Base-by-base conservation (phyloP, 2,329 filamentous ascomycete genomes). In the Penicillium sp. region DNA sequence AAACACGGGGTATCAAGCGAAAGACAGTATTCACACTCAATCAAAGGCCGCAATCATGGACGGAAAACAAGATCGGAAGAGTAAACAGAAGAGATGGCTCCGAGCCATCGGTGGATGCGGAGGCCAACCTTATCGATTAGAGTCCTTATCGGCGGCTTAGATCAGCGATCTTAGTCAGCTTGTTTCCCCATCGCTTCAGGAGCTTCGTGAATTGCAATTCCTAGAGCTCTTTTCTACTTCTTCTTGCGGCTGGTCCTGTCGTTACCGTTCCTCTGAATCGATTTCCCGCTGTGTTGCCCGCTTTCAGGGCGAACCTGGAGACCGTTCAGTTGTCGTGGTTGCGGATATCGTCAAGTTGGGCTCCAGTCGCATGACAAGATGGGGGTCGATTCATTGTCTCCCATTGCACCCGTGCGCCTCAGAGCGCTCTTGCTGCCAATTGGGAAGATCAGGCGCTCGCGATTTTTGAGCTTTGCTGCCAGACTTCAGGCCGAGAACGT, bases 371-470 rank as follows among this genome's bases (percentile, higher is more conserved):
- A 79, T 79, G 77, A 74, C 80, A 87, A 76, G 70, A 95, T 95
- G 91, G 87, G 84, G 77, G 82, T 89, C 76, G 93, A 96, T 79
- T 86, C 89, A 74, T 84, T 96, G 72, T 88, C 92, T 72, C 91
- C 93, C 74, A 85, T 92, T 78, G 89, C 92, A 74, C 91, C 91
- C 70, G 93, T 91, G 77, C 88, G 89, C 81, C 85, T 97, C 69
- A 89, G 89, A 77, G 90, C 88, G 58, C 83, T 96, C 64, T 83
- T 96, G 54, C 79, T 97, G 56, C 94, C 94, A 49, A 81, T 95
- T 61, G 93, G 93, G 48, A 87, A 84, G 68, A 94, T 97, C 71
- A 92, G 86, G 70, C 84, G 86, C 56, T 86, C 88, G 48, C 84
- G 89, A 54, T 97, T 96, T 73, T 75, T 85, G 63, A 80, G 81